A percentile compares a stretch with the other conserved stretches of the same genome.
Evolutionary conservation across 2,329 filamentous ascomycete species (phyloP).

Genomic region (Claviceps digitariae): DNA sequence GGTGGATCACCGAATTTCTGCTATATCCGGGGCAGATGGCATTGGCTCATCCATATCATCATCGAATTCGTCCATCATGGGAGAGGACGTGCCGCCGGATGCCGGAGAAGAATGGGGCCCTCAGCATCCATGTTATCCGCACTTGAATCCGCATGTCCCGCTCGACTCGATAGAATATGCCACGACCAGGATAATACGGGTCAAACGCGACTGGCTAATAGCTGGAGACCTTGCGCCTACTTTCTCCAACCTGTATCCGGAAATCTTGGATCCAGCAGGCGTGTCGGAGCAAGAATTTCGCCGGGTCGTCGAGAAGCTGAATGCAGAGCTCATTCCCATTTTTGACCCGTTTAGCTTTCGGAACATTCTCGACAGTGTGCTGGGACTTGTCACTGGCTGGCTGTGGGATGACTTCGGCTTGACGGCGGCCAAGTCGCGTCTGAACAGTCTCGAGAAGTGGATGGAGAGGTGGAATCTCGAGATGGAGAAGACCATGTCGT

Average conservation of each 20-base stretch:
- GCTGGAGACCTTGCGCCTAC: slow-evolving; percentile 82
- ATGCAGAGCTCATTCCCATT: slow-evolving; percentile 58
- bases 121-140: slow-evolving; percentile 85
- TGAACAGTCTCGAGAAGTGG: slow-evolving; percentile 63
- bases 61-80: slow-evolving; percentile 47
- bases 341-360: slow-evolving; percentile 67
- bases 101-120: slow-evolving; percentile 80
- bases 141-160: slow-evolving; percentile 83
- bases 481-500: slow-evolving; percentile 41
- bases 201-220: slow-evolving; percentile 82
- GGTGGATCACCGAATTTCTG: slow-evolving; percentile 31
- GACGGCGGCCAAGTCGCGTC: slow-evolving; percentile 57
- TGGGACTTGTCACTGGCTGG: slow-evolving; percentile 82
- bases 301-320: slow-evolving; percentile 66
- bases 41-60: slow-evolving; percentile 43
- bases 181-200: slow-evolving; percentile 78
- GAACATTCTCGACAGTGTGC: slow-evolving; percentile 64
- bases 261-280: slow-evolving; percentile 77
- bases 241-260: slow-evolving; percentile 90
- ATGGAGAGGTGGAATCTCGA: slow-evolving; percentile 77
- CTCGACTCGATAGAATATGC: slow-evolving; percentile 59
- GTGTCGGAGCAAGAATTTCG: slow-evolving; percentile 80
- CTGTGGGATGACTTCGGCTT: slow-evolving; percentile 84
- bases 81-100: slow-evolving; percentile 50
- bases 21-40: slow-evolving; percentile 33